Conservation (phyloP, 306 rosid species). For the Dalbergia cochinchinensis region DNA sequence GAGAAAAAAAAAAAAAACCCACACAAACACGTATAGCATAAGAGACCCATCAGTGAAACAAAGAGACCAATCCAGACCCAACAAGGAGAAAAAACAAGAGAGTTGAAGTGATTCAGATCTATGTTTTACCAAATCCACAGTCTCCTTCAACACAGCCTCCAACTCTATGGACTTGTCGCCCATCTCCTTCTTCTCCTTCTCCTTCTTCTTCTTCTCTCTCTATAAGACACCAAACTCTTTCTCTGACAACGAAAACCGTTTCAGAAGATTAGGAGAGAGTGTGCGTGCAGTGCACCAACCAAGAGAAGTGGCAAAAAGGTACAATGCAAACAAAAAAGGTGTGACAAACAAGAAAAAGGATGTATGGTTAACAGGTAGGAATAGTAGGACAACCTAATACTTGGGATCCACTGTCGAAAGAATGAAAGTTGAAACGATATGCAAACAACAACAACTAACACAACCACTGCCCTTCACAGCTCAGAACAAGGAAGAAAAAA, state of each 20-base stretch:
- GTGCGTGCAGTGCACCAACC: constrained; percentile 39
- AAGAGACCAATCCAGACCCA: constrained; percentile 17
- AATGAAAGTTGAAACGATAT: constrained; percentile 37
- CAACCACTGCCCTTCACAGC: constrained; percentile 43
- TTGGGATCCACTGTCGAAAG: not conserved
- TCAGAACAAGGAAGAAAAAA: not conserved
- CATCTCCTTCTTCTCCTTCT: constrained; percentile 61
- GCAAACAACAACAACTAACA: not conserved
- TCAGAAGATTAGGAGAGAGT: constrained; percentile 52
- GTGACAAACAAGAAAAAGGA: constrained; percentile 12
- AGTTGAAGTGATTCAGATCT: constrained; percentile 64
- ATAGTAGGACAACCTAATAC: constrained; percentile 35
- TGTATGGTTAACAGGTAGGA: constrained; percentile 47
- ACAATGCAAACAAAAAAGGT: not conserved
- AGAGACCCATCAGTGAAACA: constrained; percentile 32
- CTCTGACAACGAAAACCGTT: constrained; percentile 55
- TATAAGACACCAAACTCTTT: constrained; percentile 41
- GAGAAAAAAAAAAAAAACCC: not conserved
- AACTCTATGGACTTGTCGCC: constrained; percentile 81
- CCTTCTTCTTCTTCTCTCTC: not conserved
- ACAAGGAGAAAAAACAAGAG: constrained; percentile 9
- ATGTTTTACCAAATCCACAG: constrained; percentile 90
- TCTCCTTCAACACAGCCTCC: constrained; percentile 95
- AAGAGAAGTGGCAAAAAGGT: constrained; percentile 27
- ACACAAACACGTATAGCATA: not conserved